Conservation (phyloP, 2,329 filamentous ascomycete species). For the Talaromyces atroroseus region DNA sequence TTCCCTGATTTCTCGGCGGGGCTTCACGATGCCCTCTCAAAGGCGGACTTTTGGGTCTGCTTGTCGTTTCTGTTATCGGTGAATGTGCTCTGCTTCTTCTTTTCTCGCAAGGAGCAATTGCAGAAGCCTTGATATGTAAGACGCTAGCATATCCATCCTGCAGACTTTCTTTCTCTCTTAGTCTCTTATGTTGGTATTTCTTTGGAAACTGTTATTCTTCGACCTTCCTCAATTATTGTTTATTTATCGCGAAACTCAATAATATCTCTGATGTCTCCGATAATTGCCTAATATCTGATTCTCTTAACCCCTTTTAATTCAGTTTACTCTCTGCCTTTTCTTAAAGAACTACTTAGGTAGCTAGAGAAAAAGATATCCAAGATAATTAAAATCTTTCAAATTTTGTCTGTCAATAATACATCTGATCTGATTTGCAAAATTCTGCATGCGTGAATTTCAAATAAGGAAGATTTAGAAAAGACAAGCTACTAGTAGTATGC, state of each 20-base stretch:
- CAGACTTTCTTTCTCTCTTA: not conserved
- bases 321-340: not conserved
- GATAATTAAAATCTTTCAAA: not conserved
- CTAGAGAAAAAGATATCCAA: too few relatives aligned
- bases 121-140: constrained; percentile 18
- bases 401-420: constrained; percentile 10
- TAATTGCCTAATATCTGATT: not conserved
- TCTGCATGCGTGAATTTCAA: constrained; percentile 5
- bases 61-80: constrained; percentile 48
- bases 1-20: constrained; percentile 49
- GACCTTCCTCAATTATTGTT: not conserved
- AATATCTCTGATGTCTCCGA: not conserved
- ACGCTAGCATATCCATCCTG: not conserved
- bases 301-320: not conserved
- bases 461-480: not conserved
- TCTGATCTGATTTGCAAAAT: constrained; percentile 7
- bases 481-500: not conserved
- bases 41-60: constrained; percentile 25
- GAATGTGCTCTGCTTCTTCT: constrained; percentile 53
- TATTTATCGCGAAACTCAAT: not conserved
- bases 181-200: not conserved
- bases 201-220: not conserved
- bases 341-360: not conserved
- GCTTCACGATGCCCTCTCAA: constrained; percentile 14
- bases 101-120: constrained; percentile 28